Evolutionary conservation across 2,329 filamentous ascomycete genomes (phyloP), one percentile per base, ranked within the genome.

Genomic region (Neoscytalidium dimidiatum): DNA sequence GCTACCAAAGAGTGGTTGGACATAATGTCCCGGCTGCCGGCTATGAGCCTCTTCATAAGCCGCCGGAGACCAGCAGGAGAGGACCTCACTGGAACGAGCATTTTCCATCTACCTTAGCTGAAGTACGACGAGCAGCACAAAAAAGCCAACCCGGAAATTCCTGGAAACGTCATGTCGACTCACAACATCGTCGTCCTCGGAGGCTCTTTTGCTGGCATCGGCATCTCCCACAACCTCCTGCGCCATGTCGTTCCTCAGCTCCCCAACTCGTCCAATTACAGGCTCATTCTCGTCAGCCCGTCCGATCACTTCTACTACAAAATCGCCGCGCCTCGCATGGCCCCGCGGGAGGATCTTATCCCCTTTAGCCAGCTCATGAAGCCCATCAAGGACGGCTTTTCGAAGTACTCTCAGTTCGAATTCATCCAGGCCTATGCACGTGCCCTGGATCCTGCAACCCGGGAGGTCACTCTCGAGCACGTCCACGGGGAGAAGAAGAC

Each of bases 231-330:
- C 63, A 67, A 73, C 61, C 75, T 78, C 65, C 69, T 78, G 38
- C 71, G 73, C 57, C 66, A 72, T 38, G 72, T 71, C 19, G 65
- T 77, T 43, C 68, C 70, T 9, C 49, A 68, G 2, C 69, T 79
- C 3, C 56, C 56, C 1, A 62, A 70, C 28, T 69, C 64, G 4
- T 68, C 66, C 9, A 23, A 49, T 14, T 77, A 77, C 64, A 71
- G 73, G 33, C 62, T 79, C 17, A 69, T 75, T 38, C 67, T 79
- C 44, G 65, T 78, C 56, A 71, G 70, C 5, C 76, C 77, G 11
- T 75, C 73, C 2, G 73, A 73, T 9, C 74, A 78, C 65, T 69
- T 77, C 67, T 78, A 75, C 69, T 78, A 73, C 75, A 77, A 80
- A 56, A 73, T 78, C 35, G 74, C 69, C 44, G 74, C 74, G 8